Evolutionary conservation across 1,284 basidiomycete genomes (phyloP), one percentile per base, ranked within the genome.

Genomic region (Inonotus hispidus): DNA sequence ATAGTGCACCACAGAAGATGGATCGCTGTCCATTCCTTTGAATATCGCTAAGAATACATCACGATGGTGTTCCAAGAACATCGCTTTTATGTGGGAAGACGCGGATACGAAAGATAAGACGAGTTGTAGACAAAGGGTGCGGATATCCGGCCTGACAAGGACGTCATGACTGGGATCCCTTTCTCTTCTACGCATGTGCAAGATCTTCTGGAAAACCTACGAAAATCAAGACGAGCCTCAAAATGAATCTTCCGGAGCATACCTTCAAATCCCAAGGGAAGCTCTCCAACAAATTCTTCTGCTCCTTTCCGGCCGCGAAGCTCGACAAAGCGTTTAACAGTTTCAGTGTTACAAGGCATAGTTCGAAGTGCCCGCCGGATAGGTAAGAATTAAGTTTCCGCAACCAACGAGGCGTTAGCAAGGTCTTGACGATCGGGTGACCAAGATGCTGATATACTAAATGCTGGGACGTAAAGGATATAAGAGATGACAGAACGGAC

Each of bases 191-290:
- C 88, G 78, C 87, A 90, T 88, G 53, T 80, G 77, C 25, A 90
- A 69, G 0, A 93, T 70, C 71, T 84, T 90, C 0, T 82, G 79
- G 3, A 90, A 72, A 27, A 80, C 78, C 89, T 92, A 59, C 3
- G 52, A 45, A 37, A 19, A 32, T 52, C 64, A 53, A 60, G 56
- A 53, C 54, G 64, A 50, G 16, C 47, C 39, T 27, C 29, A 62
- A 46, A 53, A 56, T 68, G 63, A 39, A 14, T 16, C n/a, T 32
- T 23, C 14, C 25, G 25, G 16, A 43, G 45, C 67, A 4, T 61
- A 86, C 89, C 77, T 91, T 92, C 37, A 79, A 76, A 58, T 90
- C 88, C 90, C 91, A 93, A 5, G 82, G 79, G 69, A 91, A 88
- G 0, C 74, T 74, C 57, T 91, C 89, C 29, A 85, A 71, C 0